Evolutionary conservation across 1,284 basidiomycete species (phyloP).

Genomic region (Heterobasidion parviporum): DNA sequence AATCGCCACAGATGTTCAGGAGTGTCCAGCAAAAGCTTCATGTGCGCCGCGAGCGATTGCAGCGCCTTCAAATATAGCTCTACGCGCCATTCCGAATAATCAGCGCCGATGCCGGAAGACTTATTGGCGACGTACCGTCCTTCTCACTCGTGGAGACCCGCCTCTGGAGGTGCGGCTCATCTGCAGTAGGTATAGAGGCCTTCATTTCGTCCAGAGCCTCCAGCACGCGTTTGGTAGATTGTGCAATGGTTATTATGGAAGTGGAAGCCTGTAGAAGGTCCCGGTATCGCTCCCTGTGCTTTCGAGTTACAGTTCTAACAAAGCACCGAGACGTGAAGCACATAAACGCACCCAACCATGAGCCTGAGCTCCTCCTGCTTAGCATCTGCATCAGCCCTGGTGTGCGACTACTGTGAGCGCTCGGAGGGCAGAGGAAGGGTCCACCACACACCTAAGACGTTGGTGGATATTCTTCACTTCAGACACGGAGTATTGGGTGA

Average conservation of each 20-base stretch:
- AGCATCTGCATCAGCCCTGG: conserved; percentile 76
- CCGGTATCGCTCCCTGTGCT: conserved; percentile 85
- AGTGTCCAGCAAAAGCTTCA: conserved; percentile 81
- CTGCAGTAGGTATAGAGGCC: conserved; percentile 39
- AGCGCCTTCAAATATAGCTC: conserved; percentile 62
- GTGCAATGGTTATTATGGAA: conserved; percentile 72
- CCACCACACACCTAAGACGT: conserved; percentile 49
- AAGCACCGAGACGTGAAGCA: conserved; percentile 2
- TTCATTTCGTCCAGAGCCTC: conserved; percentile 54
- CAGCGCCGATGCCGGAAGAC: background rate
- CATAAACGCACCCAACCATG: conserved; percentile 85
- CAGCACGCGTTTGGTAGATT: conserved; percentile 56
- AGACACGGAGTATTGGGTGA: conserved; percentile 61
- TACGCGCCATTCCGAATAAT: conserved; percentile 16
- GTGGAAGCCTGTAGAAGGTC: conserved; percentile 88
- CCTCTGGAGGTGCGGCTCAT: conserved; percentile 33
- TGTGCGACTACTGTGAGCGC: conserved; percentile 2
- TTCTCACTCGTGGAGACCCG: conserved; percentile 31
- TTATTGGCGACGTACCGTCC: conserved; percentile 32
- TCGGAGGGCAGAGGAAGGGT: background rate
- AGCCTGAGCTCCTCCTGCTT: conserved; percentile 88
- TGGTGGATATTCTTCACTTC: conserved; percentile 72
- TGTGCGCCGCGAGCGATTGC: conserved; percentile 76
- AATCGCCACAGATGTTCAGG: conserved; percentile 85
- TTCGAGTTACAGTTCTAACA: conserved; percentile 33